Evolutionary conservation across 352 stramenopile genomes (phyloP), one percentile per base, ranked within the genome.

Genomic region (Globisporangium cylindrosporum): DNA sequence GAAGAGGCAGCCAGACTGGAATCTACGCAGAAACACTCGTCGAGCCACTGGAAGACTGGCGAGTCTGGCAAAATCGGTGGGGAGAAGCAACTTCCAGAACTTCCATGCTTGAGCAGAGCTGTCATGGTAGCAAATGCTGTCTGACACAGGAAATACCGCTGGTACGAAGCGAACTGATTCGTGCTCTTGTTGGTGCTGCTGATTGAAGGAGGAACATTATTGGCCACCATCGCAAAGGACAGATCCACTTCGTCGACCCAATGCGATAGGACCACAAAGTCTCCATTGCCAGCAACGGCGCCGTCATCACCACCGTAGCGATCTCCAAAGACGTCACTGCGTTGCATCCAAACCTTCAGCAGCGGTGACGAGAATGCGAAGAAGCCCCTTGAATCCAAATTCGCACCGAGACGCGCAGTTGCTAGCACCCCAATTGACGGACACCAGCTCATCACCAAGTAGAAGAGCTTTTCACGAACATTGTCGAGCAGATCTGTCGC

Each of bases 11-110:
- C 15, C 6, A 22, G 6, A 4, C 15, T 22, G 43, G 43, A 41
- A 2, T 89, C 76, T 0, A 90, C 66, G 9, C 74, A 73, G 22
- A 89, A 89, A 60, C 81, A 89, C 24, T 89, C 74, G 29, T 92
- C 84, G 2, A 92, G 57, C 82, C 84, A 91, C 53, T 62, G 64
- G 43, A 82, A 77, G 3, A 79, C 62, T 3, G 58, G 54, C 1
- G 73, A 64, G 49, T 81, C 67, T 0, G 57, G 22, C 2, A 56
- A 61, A 29, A 72, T 56, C 1, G 71, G 72, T n/a, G 32, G 56
- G 1, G 62, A 34, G 4, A 80, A 53, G 53, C 75, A 77, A 22
- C 65, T 7, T 2, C 25, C 36, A 18, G 2, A 34, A 58, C 18
- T 34, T 68, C n/a, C 24, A 64, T 20, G 34, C 68, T 64, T 36